Base-by-base conservation (phyloP, 2,329 filamentous ascomycete species). In the Pezizomycotina sp. region DNA sequence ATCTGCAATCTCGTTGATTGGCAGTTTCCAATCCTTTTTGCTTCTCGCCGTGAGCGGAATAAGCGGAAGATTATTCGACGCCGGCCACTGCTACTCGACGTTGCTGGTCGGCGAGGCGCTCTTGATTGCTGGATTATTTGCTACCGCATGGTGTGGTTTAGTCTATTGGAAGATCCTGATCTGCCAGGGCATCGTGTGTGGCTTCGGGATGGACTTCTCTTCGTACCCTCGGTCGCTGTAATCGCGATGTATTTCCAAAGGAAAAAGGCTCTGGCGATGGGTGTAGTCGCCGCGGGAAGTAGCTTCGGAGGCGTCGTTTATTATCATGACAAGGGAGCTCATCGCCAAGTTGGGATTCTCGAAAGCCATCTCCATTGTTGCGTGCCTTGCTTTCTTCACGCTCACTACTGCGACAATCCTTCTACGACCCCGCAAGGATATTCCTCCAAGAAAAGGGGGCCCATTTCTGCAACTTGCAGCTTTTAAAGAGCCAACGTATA, bases 351-450 rank as follows among this genome's bases (percentile, higher is more conserved):
- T 77, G 3, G 74, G 74, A 0, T 77, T 75, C 48, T 60, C 61
- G 0, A 77, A 72, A 71, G 73, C 74, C 0, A 62, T 74, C n/a
- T 60, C 78, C 33, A 62, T 77, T 20, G 68, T 70, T 16, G 46
- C 75, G 2, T 62, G 56, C 0, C 58, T 50, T 0, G 55, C 61
- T 0, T 48, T 60, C 3, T 52, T 60, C 1, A 53, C 56, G 2
- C 56, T 56, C 18, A 47, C 64, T 12, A 38, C 6, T 58, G 66
- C 21, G 56, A 64, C n/a, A 60, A 58, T 39, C 61, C 58, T 66
- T 6, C 48, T 69, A 7, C 61, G 60, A 1, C 62, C 63, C 1
- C 57, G 64, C 14, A 63, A 60, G 35, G 55, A 56, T n/a, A 44
- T 44, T 21, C 41, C 41, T 28, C 41, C 41, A 19, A 36, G 41